Evolutionary conservation across 495 filamentous ascomycete species (phyloP).

Genomic region (Hyaloscypha hepaticicola): DNA sequence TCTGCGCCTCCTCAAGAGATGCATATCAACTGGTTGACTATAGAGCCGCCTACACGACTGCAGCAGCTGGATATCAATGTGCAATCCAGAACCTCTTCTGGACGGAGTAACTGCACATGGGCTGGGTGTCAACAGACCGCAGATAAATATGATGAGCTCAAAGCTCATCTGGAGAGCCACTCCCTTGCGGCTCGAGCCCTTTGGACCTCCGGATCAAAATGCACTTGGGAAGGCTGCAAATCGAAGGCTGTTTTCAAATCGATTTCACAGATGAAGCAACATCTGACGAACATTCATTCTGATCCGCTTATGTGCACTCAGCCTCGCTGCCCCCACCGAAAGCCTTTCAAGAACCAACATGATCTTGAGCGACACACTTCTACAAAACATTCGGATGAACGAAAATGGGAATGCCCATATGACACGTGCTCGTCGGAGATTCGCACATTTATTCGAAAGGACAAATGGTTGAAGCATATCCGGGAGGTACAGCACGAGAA

Average conservation of each 20-base stretch:
- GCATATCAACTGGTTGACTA: too few relatives aligned
- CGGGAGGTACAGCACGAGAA: constrained; percentile 13
- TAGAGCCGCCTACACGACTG: too few relatives aligned
- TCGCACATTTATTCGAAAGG: constrained; percentile 14
- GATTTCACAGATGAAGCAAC: neutral
- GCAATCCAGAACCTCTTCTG: too few relatives aligned
- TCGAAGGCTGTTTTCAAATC: constrained; percentile 8
- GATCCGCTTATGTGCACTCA: constrained; percentile 4
- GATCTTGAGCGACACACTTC: constrained; percentile 8
- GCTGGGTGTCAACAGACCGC: neutral
- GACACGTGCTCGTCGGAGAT: neutral
- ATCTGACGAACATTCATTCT: constrained; percentile 15
- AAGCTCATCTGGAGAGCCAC: constrained; percentile 6
- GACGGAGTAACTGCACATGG: neutral
- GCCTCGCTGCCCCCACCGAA: neutral
- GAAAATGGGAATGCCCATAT: constrained; percentile 9
- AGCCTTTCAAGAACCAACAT: constrained; percentile 6
- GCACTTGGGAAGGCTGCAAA: constrained; percentile 7
- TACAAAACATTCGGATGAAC: neutral
- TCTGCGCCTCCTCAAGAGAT: too few relatives aligned
- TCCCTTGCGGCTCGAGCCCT: neutral
- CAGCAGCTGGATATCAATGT: too few relatives aligned
- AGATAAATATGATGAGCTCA: neutral
- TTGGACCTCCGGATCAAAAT: neutral
- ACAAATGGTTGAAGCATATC: constrained; percentile 23